These are phyloP conservation scores for Somion occarium DNA, from an alignment of 1,284 basidiomycete genomes.

Conservation along the genomic window DNA sequence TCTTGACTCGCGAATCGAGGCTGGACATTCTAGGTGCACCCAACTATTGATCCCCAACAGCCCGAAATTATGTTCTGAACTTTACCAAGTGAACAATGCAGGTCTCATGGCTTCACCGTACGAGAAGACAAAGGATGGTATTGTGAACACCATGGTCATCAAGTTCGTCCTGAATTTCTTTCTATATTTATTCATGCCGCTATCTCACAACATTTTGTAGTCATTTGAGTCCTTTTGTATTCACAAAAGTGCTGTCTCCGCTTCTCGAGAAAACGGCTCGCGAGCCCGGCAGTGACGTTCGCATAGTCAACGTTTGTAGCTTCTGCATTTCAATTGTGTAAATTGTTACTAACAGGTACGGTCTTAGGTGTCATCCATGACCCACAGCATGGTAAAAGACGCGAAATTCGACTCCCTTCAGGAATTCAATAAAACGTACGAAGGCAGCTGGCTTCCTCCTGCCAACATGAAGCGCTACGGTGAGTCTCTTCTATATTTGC, in stretches of 20 bases:
- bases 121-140: conserved; percentile 30
- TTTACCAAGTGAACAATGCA: conserved; percentile 43
- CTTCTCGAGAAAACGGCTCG: conserved; percentile 24
- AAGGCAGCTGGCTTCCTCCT: conserved; percentile 14
- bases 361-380: conserved; percentile 15
- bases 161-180: conserved; percentile 34
- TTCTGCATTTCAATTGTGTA: conserved; percentile 11
- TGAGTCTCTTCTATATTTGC: conserved; percentile 1
- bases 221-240: conserved; percentile 28
- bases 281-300: conserved; percentile 24
- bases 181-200: background rate
- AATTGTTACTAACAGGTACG: conserved; percentile 9
- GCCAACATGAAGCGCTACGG: conserved; percentile 30
- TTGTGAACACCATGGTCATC: conserved; percentile 36
- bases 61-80: background rate
- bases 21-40: conserved; percentile 20
- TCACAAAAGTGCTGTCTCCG: conserved; percentile 27
- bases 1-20: conserved; percentile 19
- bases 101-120: conserved; percentile 33
- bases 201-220: conserved; percentile 12
- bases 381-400: conserved; percentile 15
- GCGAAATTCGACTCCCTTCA: conserved; percentile 32
- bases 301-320: conserved; percentile 33
- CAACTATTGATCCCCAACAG: background rate
- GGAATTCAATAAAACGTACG: conserved; percentile 36